A percentile compares a stretch with the other conserved stretches of the same genome.
These are phyloP conservation scores for Phytophthora pisi DNA, from an alignment of 352 stramenopile species.

Conservation along the genomic window DNA sequence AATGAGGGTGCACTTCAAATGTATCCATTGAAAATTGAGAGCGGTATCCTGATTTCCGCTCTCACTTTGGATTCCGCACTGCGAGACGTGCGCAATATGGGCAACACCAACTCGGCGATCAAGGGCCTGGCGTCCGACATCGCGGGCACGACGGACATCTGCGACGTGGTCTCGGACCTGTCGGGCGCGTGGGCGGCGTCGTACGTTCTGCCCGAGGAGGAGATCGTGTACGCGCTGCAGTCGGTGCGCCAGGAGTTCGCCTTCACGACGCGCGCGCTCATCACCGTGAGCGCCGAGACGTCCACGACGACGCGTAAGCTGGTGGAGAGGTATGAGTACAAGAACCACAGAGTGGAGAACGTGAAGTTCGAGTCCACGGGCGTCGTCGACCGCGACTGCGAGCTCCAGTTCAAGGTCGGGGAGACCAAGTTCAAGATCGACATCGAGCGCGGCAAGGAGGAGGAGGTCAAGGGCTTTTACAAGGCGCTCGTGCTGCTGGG, in stretches of 20 bases:
- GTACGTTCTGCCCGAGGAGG: slow-evolving; percentile 49
- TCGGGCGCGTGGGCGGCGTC: slow-evolving; percentile 26
- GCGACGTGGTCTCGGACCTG: slow-evolving; percentile 35
- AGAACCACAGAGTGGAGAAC: slow-evolving; percentile 22
- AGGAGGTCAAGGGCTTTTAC: slow-evolving; percentile 39
- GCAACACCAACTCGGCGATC: slow-evolving; percentile 38
- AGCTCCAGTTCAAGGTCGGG: slow-evolving; percentile 47
- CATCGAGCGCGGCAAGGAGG: slow-evolving; percentile 38
- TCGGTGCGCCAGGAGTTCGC: slow-evolving; percentile 60
- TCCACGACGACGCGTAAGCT: slow-evolving; percentile 40
- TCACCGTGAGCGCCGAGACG: slow-evolving; percentile 41
- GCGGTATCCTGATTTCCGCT: slow-evolving; percentile 3
- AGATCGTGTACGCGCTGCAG: slow-evolving; percentile 53
- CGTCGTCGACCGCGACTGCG: slow-evolving; percentile 53
- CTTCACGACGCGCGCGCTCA: slow-evolving; percentile 59
- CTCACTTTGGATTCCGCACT: slow-evolving; percentile 25
- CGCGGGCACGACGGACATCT: slow-evolving; percentile 57
- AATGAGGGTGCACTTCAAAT: slow-evolving; percentile 19
- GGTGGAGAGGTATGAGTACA: slow-evolving; percentile 47
- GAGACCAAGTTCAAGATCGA: slow-evolving; percentile 35
- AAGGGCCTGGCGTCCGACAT: slow-evolving; percentile 53
- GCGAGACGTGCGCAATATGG: slow-evolving; percentile 17
- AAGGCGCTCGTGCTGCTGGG: slow-evolving; percentile 48
- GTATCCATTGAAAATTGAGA: slow-evolving; percentile 19
- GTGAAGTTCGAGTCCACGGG: slow-evolving; percentile 54